Percentiles rank a stretch among this genome's conserved stretches.
Evolutionary conservation across 441 rosid genomes (phyloP).

Genomic region (Jatropha multifida): DNA sequence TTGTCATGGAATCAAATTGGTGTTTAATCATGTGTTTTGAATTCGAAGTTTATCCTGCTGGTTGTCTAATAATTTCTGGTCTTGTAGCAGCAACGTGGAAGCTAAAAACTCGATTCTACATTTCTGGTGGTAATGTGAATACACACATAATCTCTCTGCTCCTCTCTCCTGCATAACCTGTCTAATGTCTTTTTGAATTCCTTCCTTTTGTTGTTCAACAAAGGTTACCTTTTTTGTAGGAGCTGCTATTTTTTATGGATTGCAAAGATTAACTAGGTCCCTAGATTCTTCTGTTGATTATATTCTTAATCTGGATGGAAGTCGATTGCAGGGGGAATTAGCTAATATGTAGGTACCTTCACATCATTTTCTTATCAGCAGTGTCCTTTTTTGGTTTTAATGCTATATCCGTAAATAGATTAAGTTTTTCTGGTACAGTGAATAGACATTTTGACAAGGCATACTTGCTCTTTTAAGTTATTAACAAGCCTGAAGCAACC

Average conservation of each 20-base stretch:
- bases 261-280: constrained; percentile 35
- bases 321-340: constrained; percentile 63
- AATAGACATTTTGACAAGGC: not conserved
- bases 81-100: constrained; percentile 46
- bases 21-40: not conserved
- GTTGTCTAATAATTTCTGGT: constrained; percentile 21
- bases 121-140: constrained; percentile 37
- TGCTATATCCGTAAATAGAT: not conserved
- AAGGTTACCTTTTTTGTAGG: constrained; percentile 33
- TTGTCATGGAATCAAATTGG: not conserved
- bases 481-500: not conserved
- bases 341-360: constrained; percentile 60
- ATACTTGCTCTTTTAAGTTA: not conserved
- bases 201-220: not conserved
- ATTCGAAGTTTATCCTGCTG: not conserved
- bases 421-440: constrained; percentile 5
- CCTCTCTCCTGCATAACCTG: not conserved
- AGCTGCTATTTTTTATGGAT: constrained; percentile 42
- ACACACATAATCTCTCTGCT: not conserved
- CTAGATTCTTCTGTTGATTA: constrained; percentile 47
- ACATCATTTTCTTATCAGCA: constrained; percentile 13
- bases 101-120: constrained; percentile 30
- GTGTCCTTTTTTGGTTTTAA: not conserved
- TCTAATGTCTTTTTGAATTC: not conserved
- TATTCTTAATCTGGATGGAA: constrained; percentile 64